phyloP scores from a whole-genome alignment of 1,139 yeast genomes.

The Debaryomyces nepalensis region DNA sequence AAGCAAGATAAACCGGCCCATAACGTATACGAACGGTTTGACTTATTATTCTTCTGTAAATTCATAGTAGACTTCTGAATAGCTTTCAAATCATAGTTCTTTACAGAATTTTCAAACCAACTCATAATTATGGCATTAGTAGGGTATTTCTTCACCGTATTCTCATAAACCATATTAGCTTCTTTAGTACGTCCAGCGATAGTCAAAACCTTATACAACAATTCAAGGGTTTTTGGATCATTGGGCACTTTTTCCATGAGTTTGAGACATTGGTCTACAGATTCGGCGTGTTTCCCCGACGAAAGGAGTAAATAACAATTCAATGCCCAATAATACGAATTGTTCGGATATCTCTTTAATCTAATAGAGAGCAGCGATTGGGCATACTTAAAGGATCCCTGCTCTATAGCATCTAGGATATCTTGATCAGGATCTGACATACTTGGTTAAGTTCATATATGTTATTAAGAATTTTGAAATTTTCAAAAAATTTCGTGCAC shows the following conservation, averaged over 20 bases:
- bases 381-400: slow-evolving; percentile 60
- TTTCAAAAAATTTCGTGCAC: slow-evolving; percentile 9
- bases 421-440: slow-evolving; percentile 33
- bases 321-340: slow-evolving; percentile 57
- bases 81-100: slow-evolving; percentile 40
- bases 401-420: slow-evolving; percentile 52
- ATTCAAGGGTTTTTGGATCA: slow-evolving; percentile 56
- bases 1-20: slow-evolving; percentile 55
- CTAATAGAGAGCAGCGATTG: slow-evolving; percentile 52
- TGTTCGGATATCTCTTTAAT: slow-evolving; percentile 58
- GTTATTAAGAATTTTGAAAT: background rate
- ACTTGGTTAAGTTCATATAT: background rate
- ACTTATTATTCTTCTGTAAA: slow-evolving; percentile 35
- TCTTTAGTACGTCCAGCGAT: slow-evolving; percentile 39
- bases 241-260: slow-evolving; percentile 54
- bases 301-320: slow-evolving; percentile 47
- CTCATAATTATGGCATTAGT: slow-evolving; percentile 43
- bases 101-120: slow-evolving; percentile 54
- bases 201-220: slow-evolving; percentile 46
- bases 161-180: slow-evolving; percentile 55
- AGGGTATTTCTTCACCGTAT: slow-evolving; percentile 60
- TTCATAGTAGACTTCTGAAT: slow-evolving; percentile 54
- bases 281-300: slow-evolving; percentile 49
- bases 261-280: slow-evolving; percentile 45
- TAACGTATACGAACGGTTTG: slow-evolving; percentile 39